phyloP scores from a whole-genome alignment of 257 asterid species.

The Verbena officinalis region DNA sequence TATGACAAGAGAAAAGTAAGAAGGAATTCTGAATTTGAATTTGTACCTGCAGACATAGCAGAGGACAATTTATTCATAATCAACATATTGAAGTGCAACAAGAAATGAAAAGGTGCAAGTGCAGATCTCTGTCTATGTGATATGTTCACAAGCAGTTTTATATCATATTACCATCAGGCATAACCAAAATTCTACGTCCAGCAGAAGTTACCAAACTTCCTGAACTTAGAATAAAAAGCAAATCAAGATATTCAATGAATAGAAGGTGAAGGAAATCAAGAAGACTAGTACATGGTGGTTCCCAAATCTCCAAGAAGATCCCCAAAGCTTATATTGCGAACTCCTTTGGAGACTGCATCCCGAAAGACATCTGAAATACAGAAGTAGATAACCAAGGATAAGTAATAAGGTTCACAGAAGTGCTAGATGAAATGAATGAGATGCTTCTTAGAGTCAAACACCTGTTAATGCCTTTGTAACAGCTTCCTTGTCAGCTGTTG shows the following conservation, averaged over 20 bases:
- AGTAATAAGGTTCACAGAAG: conserved; percentile 20
- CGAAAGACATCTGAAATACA: conserved; percentile 74
- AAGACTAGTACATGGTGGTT: conserved; percentile 69
- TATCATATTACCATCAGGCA: conserved; percentile 9
- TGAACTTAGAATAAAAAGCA: conserved; percentile 14
- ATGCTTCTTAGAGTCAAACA: conserved; percentile 34
- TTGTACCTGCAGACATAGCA: conserved; percentile 71
- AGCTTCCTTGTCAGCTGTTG: conserved; percentile 85
- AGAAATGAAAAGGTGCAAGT: conserved; percentile 1
- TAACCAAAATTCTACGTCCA: conserved; percentile 15
- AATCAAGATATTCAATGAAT: conserved; percentile 25
- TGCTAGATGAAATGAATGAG: conserved; percentile 19
- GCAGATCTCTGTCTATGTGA: conserved; percentile 15
- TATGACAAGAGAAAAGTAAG: conserved; percentile 91
- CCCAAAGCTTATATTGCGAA: conserved; percentile 84
- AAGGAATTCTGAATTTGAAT: conserved; percentile 91
- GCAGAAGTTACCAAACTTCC: conserved; percentile 4
- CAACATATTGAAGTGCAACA: conserved; percentile 15
- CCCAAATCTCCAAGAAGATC: conserved; percentile 91
- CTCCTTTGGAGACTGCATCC: conserved; percentile 82
- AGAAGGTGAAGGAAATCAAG: conserved; percentile 31
- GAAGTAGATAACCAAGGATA: conserved; percentile 14
- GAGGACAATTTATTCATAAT: conserved; percentile 1
- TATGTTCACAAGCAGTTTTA: conserved; percentile 7
- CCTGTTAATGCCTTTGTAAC: conserved; percentile 93